Percentiles rank a stretch among this genome's conserved stretches.
Conservation (phyloP, 371 early-diverging fungal genomes). For the Choanephora cucurbitarum region DNA sequence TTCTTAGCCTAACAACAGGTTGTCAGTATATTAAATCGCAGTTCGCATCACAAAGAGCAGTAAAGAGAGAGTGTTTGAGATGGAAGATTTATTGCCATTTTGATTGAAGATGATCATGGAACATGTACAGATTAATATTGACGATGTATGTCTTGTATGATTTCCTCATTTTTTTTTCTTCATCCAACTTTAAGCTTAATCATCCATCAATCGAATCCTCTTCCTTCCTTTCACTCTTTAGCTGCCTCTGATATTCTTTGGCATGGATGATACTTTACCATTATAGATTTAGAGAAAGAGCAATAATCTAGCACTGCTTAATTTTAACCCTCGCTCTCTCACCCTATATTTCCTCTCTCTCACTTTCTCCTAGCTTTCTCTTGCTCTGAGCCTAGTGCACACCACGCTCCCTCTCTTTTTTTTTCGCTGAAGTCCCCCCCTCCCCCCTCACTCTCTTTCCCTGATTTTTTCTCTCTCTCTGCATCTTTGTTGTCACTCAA, state of each 20-base stretch:
- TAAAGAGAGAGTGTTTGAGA: background rate
- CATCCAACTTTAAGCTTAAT: too few species aligned
- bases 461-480: too few species aligned
- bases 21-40: slow-evolving; percentile 2
- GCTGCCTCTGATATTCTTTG: background rate
- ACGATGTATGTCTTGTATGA: background rate
- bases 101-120: too few species aligned
- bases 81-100: background rate
- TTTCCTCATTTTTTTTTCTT: slow-evolving; percentile 1
- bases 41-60: background rate
- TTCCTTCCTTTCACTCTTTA: background rate
- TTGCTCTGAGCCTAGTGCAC: too few species aligned
- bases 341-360: too few species aligned
- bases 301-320: slow-evolving; percentile 3
- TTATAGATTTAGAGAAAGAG: slow-evolving; percentile 24
- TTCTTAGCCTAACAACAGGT: slow-evolving; percentile 64
- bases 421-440: too few species aligned
- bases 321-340: background rate
- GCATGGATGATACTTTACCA: slow-evolving; percentile 11
- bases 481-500: too few species aligned
- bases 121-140: too few species aligned
- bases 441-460: too few species aligned
- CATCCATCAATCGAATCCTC: background rate
- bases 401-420: too few species aligned
- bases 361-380: too few species aligned